Percentiles rank a stretch among this genome's conserved stretches.
These are phyloP conservation scores for Syzygium grande DNA, from an alignment of 345 rosid genomes.

Conservation along the genomic window DNA sequence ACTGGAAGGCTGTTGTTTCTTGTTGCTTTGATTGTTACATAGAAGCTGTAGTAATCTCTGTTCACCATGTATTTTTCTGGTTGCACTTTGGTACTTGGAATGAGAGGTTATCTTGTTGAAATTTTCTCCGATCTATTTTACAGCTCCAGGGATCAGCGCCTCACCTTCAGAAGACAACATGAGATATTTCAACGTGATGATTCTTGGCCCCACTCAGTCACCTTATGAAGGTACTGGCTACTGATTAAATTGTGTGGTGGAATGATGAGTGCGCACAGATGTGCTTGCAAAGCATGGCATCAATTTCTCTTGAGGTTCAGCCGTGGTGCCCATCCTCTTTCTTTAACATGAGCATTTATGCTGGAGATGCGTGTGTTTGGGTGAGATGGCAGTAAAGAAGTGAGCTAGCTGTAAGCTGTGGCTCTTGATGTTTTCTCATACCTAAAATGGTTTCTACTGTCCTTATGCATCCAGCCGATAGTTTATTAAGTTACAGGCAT, in stretches of 20 bases:
- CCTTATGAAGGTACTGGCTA: not conserved
- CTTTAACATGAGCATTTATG: not conserved
- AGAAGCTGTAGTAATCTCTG: not conserved
- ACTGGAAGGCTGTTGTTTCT: not conserved
- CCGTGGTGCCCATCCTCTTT: not conserved
- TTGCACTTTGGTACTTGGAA: not conserved
- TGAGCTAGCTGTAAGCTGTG: not conserved
- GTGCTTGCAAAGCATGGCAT: not conserved
- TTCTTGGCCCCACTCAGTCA: conserved; percentile 3
- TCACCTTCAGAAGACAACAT: conserved; percentile 5
- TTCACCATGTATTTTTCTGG: not conserved
- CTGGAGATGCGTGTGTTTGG: not conserved
- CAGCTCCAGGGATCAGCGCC: conserved; percentile 9
- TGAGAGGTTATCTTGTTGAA: not conserved
- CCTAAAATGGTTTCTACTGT: not conserved
- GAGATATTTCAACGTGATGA: conserved; percentile 2
- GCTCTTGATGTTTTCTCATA: not conserved
- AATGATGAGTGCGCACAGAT: not conserved
- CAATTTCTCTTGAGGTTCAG: not conserved
- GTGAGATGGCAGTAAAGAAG: not conserved
- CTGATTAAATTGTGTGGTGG: not conserved
- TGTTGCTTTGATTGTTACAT: not conserved
- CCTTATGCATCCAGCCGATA: not conserved
- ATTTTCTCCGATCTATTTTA: not conserved
- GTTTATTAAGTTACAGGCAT: not conserved